Conservation (phyloP, 2,329 filamentous ascomycete genomes). For the Fusarium siculi region DNA sequence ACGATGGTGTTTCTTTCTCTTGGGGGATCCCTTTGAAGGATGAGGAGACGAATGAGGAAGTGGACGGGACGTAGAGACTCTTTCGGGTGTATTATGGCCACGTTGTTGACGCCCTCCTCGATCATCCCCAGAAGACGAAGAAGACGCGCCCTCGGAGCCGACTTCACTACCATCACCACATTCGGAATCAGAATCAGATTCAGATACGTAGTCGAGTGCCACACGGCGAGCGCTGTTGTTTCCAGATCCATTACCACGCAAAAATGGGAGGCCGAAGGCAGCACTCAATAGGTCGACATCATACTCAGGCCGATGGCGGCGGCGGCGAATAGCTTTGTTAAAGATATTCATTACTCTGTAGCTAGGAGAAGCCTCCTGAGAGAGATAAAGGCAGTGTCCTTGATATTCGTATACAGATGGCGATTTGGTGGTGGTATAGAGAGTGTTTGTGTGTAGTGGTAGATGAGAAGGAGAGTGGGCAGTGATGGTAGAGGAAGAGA, state of each 20-base stretch:
- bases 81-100: not conserved
- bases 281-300: slow-evolving; percentile 44
- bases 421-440: not conserved
- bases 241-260: slow-evolving; percentile 12
- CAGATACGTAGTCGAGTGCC: slow-evolving; percentile 10
- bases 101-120: not conserved
- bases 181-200: slow-evolving; percentile 7
- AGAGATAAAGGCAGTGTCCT: not conserved
- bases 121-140: slow-evolving; percentile 14
- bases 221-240: slow-evolving; percentile 11
- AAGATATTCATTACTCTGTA: slow-evolving; percentile 36
- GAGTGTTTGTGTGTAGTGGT: not conserved
- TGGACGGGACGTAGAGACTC: slow-evolving; percentile 1
- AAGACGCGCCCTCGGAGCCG: slow-evolving; percentile 6
- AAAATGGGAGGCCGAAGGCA: slow-evolving; percentile 43
- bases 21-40: not conserved
- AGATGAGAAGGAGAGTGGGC: slow-evolving; percentile 8
- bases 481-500: not conserved
- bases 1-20: slow-evolving; percentile 3
- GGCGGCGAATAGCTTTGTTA: slow-evolving; percentile 17
- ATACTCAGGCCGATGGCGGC: slow-evolving; percentile 22
- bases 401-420: not conserved
- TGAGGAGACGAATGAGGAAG: not conserved
- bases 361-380: not conserved
- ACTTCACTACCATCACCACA: not conserved